phyloP scores from a whole-genome alignment of 2,329 filamentous ascomycete species.

The Fusarium torulosum region DNA sequence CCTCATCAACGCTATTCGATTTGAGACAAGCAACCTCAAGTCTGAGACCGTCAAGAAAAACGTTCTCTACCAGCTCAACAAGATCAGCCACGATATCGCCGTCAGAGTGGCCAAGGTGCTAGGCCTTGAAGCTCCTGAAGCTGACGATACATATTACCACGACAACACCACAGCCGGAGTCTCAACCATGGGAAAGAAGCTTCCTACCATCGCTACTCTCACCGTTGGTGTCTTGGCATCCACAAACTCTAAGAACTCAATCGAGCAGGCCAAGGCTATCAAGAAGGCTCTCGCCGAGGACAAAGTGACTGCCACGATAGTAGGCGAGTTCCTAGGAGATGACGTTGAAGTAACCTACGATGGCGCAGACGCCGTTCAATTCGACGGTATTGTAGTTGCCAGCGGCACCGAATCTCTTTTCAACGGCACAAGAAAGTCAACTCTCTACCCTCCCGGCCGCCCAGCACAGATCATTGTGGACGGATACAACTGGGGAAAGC shows the following conservation, averaged over 20 bases:
- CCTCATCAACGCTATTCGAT: constrained; percentile 78
- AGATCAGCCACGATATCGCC: constrained; percentile 75
- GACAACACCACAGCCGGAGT: constrained; percentile 73
- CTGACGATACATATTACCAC: constrained; percentile 76
- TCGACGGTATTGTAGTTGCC: constrained; percentile 72
- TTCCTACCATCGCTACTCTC: constrained; percentile 72
- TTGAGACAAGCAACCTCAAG: constrained; percentile 73
- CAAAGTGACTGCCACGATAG: constrained; percentile 69
- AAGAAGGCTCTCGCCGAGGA: constrained; percentile 60
- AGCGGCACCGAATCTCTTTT: constrained; percentile 68
- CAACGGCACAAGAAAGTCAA: constrained; percentile 55
- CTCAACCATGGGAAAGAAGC: constrained; percentile 68
- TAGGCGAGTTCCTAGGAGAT: constrained; percentile 67
- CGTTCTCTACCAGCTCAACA: constrained; percentile 76
- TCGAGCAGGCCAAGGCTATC: constrained; percentile 64
- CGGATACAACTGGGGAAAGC: constrained; percentile 77
- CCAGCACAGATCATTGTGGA: constrained; percentile 73
- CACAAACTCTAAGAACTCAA: constrained; percentile 55
- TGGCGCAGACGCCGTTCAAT: constrained; percentile 70
- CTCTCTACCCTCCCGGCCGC: constrained; percentile 72
- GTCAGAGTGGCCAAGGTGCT: constrained; percentile 72
- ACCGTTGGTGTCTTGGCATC: constrained; percentile 73
- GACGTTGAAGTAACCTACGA: constrained; percentile 75
- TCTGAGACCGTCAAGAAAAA: constrained; percentile 71
- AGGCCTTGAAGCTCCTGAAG: constrained; percentile 68